A percentile compares a stretch with the other conserved stretches of the same genome.
phyloP scores from a whole-genome alignment of 2,329 filamentous ascomycete species.

The Hypoxylon sp. region DNA sequence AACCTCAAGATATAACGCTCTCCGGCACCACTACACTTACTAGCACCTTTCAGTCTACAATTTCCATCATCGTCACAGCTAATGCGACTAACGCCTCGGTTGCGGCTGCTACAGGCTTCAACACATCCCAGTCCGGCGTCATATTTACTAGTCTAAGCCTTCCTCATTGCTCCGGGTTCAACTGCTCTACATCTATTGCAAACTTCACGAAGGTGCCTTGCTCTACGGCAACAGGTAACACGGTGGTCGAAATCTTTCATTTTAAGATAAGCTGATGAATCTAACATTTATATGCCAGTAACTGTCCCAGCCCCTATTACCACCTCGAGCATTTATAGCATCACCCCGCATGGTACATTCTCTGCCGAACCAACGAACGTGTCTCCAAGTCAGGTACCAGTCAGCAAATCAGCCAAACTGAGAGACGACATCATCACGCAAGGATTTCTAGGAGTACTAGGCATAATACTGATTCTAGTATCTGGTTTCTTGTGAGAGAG shows the following conservation, averaged over 20 bases:
- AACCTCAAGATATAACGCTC: conserved; percentile 22
- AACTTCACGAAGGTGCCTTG: conserved; percentile 38
- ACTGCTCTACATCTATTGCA: conserved; percentile 21
- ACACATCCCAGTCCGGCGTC: conserved; percentile 5
- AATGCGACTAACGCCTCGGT: conserved; percentile 17
- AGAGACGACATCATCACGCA: background rate
- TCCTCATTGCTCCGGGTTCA: conserved; percentile 22
- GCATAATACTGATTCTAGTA: conserved; percentile 13
- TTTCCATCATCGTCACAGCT: conserved; percentile 24
- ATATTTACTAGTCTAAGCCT: conserved; percentile 17
- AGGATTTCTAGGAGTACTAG: conserved; percentile 18
- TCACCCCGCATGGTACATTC: conserved; percentile 21
- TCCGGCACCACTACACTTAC: conserved; percentile 39
- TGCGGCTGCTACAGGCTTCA: conserved; percentile 5
- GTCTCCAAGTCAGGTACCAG: conserved; percentile 35
- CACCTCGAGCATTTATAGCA: conserved; percentile 7
- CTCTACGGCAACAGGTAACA: conserved; percentile 40
- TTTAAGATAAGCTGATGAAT: background rate
- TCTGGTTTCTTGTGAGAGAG: conserved; percentile 28
- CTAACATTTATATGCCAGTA: conserved; percentile 29
- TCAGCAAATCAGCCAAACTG: conserved; percentile 29
- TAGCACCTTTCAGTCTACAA: conserved; percentile 38
- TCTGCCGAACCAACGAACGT: conserved; percentile 16
- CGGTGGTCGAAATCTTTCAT: background rate
- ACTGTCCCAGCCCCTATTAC: conserved; percentile 10